Conservation (phyloP, 2,329 filamentous ascomycete genomes). For the Ophiocordyceps robertsii region DNA sequence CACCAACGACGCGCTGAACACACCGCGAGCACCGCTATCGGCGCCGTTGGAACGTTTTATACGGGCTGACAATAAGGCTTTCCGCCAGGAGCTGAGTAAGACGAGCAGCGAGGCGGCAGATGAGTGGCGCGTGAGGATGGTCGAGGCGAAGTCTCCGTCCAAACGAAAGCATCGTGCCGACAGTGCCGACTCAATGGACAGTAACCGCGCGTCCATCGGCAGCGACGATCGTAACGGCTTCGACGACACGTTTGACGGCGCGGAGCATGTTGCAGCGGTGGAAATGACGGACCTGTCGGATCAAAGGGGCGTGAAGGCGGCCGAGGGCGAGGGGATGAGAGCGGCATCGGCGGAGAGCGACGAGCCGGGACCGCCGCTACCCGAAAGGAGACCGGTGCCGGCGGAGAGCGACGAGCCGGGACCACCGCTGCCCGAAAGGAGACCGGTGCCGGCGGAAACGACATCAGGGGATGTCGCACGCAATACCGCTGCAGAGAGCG, state of each 20-base stretch:
- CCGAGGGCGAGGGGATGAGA: background rate
- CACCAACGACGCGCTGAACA: conserved; percentile 31
- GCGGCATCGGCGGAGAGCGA: conserved; percentile 5
- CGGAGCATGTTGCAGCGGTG: conserved; percentile 9
- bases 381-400: conserved; percentile 4
- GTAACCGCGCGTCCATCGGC: conserved; percentile 28
- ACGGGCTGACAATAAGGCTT: conserved; percentile 36
- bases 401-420: too few species aligned
- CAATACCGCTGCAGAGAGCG: background rate
- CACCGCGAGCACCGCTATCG: conserved; percentile 22
- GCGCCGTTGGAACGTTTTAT: conserved; percentile 30
- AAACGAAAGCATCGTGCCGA: conserved; percentile 31
- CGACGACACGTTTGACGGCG: conserved; percentile 17
- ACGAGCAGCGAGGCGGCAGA: conserved; percentile 15
- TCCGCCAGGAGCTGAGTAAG: conserved; percentile 33
- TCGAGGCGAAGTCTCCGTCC: conserved; percentile 29
- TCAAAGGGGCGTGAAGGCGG: conserved; percentile 3
- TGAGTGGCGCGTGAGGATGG: conserved; percentile 6
- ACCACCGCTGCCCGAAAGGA: conserved; percentile 4
- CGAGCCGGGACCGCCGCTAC: conserved; percentile 4
- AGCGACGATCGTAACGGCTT: conserved; percentile 22
- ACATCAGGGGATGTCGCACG: conserved; percentile 13
- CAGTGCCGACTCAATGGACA: conserved; percentile 33
- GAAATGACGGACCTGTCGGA: conserved; percentile 13
- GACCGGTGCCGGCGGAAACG: conserved; percentile 7